Base-by-base conservation (phyloP, 495 filamentous ascomycete genomes). In the Xylaria acuta region DNA sequence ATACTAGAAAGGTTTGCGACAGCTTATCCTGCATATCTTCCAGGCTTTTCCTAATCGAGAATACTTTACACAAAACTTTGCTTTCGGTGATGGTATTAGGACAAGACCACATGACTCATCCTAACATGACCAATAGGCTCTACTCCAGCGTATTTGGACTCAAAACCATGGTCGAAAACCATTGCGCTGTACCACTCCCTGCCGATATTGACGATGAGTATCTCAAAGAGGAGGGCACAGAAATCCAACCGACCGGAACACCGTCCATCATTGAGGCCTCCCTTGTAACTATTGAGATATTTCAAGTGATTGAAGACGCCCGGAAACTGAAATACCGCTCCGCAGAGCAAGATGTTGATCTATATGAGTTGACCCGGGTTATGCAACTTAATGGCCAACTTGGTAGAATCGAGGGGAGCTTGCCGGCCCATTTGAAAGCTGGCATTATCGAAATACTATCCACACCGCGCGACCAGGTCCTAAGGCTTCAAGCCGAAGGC, bases 401-500 rank as follows among this genome's bases (percentile, higher is more conserved):
- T 56, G 53, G 32, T 18, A 32, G 8, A 9, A 56, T 56, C 14
- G 53, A 56, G 14, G 53, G 25, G 53, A 56, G 53, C 25, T 56
- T 56, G 14, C 53, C 53, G 14, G 12, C 27, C 1, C 53, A 56
- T 18, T 56, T 56, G 27, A 56, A 56, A 32, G 0, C 53, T 56
- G 5, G 27, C 25, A 18, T 32, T 18, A 8, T 56, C 12, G 53
- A 30, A 56, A 56, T 30, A 56, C 53, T 27, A 18, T 56, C 53
- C 27, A 56, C 53, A 2, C 27, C 25, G 25, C 53, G 53, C 14
- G 53, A 32, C 32, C 27, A 56, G 25, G 53, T 56, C 27, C 53
- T 56, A 32, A 56, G 53, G n/a, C 53, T 56, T 56, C 53, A 56
- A 56, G 53, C 53, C 27, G 53, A 56, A 56, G 53, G 25, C 27